Evolutionary conservation across 306 rosid species (phyloP), one percentile per base, ranked within the genome.

Genomic region (Acmispon strigosus): DNA sequence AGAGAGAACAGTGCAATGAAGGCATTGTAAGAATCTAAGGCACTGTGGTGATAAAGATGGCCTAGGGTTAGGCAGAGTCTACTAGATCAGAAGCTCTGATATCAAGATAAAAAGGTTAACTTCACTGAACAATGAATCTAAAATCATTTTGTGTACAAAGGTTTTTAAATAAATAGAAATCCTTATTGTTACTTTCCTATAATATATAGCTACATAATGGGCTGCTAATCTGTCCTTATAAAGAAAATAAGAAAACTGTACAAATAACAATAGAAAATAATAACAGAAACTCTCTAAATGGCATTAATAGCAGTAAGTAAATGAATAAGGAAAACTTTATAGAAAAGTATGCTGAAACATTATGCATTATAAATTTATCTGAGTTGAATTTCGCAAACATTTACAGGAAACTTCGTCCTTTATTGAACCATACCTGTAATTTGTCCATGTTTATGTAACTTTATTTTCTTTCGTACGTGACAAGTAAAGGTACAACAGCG

Each of bases 401-500:
- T 47, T 34, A 13, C 34, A 12, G 58, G 43, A 54, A 73, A 68
- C 29, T 42, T 55, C 8, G 34, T 32, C 66, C 17, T 49, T 74
- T 32, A 17, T 34, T 70, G 64, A 54, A 48, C 41, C 47, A 64
- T 43, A 58, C 50, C 45, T 27, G 22, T n/a, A 48, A 6, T 24
- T 34, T 49, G 60, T 41, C 44, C 34, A 6, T 75, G 56, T 49
- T 69, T 75, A 34, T 68, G 34, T 53, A 18, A 13, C 74, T 74
- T 32, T 62, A 2, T 42, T 67, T 59, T 66, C 66, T 44, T 65
- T 32, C 64, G 56, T 70, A 19, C 55, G 18, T 72, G 67, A 76
- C 72, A 63, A 80, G 56, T 68, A 82, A 73, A 94, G 99, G 96
- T 86, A 56, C 97, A 94, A 79, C 97, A 86, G 58, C 86, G 81